Percentiles rank a stretch among this genome's conserved stretches.
These are phyloP conservation scores for Pseudocercospora crystallina DNA, from an alignment of 2,329 filamentous ascomycete genomes.

Conservation along the genomic window DNA sequence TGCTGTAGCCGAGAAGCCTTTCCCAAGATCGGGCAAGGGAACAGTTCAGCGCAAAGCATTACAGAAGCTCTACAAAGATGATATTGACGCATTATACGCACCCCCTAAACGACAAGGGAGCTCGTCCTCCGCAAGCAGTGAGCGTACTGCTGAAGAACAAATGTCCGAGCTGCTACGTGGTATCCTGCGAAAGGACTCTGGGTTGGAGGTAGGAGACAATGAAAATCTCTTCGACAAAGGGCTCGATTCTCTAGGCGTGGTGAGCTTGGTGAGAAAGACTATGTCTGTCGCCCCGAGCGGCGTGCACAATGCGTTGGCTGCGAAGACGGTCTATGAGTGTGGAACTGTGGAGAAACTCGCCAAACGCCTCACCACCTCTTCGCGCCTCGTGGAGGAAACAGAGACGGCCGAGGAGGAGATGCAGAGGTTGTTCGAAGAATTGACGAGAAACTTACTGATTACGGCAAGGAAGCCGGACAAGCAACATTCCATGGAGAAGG, in stretches of 20 bases:
- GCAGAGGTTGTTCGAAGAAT: constrained; percentile 29
- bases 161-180: no score
- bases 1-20: constrained; percentile 9
- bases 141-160: background rate
- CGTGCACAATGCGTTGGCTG: constrained; percentile 38
- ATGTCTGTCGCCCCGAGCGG: constrained; percentile 20
- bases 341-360: constrained; percentile 50
- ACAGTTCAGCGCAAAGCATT: constrained; percentile 17
- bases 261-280: constrained; percentile 28
- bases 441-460: constrained; percentile 22
- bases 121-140: background rate
- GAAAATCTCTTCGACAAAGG: constrained; percentile 13
- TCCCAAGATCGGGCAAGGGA: constrained; percentile 17
- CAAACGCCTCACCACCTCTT: constrained; percentile 5
- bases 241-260: constrained; percentile 39
- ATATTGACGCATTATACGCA: constrained; percentile 16
- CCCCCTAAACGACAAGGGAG: background rate
- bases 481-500: background rate
- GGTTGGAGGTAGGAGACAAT: background rate
- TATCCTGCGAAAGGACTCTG: background rate
- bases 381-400: background rate
- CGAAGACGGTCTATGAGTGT: constrained; percentile 37
- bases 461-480: constrained; percentile 10
- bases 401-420: constrained; percentile 1
- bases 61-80: constrained; percentile 14